Percentiles rank a stretch among this genome's conserved stretches.
Conservation (phyloP, 176 grass and related monocot genomes). For the Thinopyrum elongatum region DNA sequence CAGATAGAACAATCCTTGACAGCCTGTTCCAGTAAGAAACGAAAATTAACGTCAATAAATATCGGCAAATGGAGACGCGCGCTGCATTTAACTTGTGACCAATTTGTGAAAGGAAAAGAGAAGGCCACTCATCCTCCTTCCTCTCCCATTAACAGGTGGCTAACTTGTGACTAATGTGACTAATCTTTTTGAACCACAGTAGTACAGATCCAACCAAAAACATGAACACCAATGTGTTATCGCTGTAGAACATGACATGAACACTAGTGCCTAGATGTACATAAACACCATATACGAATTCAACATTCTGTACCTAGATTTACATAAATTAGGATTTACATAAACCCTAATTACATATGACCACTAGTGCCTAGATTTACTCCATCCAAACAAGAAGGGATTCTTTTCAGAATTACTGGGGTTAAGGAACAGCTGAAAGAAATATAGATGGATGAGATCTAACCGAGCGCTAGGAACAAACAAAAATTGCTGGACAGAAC, state of each 20-base stretch:
- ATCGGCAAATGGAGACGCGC: not conserved
- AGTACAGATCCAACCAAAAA: not conserved
- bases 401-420: not conserved
- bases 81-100: not conserved
- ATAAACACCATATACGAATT: not conserved
- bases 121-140: not conserved
- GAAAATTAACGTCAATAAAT: slow-evolving; percentile 15
- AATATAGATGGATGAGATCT: not conserved
- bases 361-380: not conserved
- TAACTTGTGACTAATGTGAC: not conserved
- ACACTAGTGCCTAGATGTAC: not conserved
- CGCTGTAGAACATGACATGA: not conserved
- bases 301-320: not conserved
- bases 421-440: not conserved
- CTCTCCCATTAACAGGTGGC: not conserved
- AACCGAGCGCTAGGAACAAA: not conserved
- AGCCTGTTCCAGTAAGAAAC: slow-evolving; percentile 21
- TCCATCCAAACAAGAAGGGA: not conserved
- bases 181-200: not conserved
- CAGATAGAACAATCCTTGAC: not conserved
- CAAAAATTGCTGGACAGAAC: slow-evolving; percentile 17
- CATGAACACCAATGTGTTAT: not conserved
- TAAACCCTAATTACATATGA: not conserved
- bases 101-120: not conserved
- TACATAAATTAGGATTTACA: no score